Percentiles rank a stretch among this genome's conserved stretches.
phyloP scores from a whole-genome alignment of 305 asterid species.

The Solanum hybrid region DNA sequence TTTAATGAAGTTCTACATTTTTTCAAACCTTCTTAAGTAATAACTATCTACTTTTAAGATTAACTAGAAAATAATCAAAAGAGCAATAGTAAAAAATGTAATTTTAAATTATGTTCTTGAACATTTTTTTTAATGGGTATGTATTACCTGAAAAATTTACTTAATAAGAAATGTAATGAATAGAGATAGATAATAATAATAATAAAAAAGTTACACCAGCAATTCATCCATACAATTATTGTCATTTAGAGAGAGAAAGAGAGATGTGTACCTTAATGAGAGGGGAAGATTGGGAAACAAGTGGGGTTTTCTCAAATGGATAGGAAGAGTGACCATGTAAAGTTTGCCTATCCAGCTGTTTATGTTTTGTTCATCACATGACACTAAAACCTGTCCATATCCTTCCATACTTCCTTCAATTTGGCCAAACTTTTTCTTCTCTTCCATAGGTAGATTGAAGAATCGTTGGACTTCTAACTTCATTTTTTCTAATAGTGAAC shows the following conservation, averaged over 20 bases:
- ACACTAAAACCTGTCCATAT: neutral
- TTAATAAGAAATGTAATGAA: neutral
- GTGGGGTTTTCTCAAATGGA: neutral
- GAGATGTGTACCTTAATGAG: conserved; percentile 1
- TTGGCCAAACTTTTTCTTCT: conserved; percentile 1
- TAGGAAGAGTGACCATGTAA: neutral
- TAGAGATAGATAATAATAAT: too few relatives aligned
- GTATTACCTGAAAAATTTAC: too few relatives aligned
- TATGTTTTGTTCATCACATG: neutral
- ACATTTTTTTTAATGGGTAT: too few relatives aligned
- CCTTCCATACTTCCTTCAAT: neutral
- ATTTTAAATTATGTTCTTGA: too few relatives aligned
- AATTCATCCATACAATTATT: neutral
- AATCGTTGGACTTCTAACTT: neutral
- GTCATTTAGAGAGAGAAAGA: neutral
- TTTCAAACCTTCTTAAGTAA: neutral
- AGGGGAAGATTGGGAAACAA: neutral
- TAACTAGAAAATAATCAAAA: too few relatives aligned
- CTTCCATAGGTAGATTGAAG: conserved; percentile 6
- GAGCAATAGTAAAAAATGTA: too few relatives aligned
- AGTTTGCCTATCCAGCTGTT: neutral
- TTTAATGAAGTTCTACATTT: neutral
- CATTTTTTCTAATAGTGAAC: neutral
- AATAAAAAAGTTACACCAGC: too few relatives aligned
- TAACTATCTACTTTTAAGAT: too few relatives aligned